phyloP scores from a whole-genome alignment of 2,329 filamentous ascomycete genomes.

The Fusarium sp. region DNA sequence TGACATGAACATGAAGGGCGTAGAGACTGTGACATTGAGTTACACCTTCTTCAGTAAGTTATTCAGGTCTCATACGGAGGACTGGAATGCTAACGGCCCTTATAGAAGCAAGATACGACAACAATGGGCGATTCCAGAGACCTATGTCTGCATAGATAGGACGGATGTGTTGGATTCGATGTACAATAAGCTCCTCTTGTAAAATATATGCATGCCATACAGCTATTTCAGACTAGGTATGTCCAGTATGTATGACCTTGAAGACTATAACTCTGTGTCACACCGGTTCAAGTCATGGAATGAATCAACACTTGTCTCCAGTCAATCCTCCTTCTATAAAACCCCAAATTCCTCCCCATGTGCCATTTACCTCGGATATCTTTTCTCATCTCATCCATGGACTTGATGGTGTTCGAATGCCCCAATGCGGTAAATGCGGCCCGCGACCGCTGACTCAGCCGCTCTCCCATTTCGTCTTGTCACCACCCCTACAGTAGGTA shows the following conservation, averaged over 20 bases:
- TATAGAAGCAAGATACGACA: slow-evolving; percentile 57
- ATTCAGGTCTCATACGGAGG: not conserved
- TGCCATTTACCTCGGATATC: not conserved
- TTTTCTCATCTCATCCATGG: not conserved
- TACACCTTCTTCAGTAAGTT: slow-evolving; percentile 98
- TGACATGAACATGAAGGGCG: slow-evolving; percentile 90
- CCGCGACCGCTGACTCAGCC: not conserved
- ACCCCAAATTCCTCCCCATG: not conserved
- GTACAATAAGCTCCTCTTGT: slow-evolving; percentile 35
- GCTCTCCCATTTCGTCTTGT: too few relatives aligned
- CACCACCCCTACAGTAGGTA: too few relatives aligned
- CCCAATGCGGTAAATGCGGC: slow-evolving; percentile 14
- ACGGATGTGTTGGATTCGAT: slow-evolving; percentile 19
- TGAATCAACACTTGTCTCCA: not conserved
- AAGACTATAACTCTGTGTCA: not conserved
- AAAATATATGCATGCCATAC: slow-evolving; percentile 14
- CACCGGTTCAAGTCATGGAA: not conserved
- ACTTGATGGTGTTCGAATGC: not conserved
- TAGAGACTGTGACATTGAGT: slow-evolving; percentile 93
- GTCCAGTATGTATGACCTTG: not conserved
- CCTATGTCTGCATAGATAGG: slow-evolving; percentile 44
- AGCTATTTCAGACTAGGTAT: slow-evolving; percentile 8
- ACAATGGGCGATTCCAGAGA: slow-evolving; percentile 56
- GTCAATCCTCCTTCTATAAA: too few relatives aligned
- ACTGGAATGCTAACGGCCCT: slow-evolving; percentile 46